A percentile compares a stretch with the other conserved stretches of the same genome.
These are phyloP conservation scores for Echinochloa phyllopogon DNA, from an alignment of 176 grass and related monocot genomes.

Conservation along the genomic window DNA sequence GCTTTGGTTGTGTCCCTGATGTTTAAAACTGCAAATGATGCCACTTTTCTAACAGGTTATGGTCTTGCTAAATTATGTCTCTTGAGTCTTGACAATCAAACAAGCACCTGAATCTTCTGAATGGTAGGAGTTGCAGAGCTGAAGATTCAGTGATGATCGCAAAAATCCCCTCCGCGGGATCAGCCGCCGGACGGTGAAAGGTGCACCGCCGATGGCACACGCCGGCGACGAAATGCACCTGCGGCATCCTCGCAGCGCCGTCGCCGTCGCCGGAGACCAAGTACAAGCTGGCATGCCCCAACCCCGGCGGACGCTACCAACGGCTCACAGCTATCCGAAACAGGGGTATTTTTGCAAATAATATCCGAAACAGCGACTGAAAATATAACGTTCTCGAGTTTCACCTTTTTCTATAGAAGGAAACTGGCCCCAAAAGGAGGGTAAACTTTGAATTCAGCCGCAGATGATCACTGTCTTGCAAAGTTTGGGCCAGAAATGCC, in stretches of 20 bases:
- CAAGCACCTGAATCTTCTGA: background rate
- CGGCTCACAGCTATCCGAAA: too few species aligned
- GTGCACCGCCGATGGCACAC: too few species aligned
- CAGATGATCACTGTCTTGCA: background rate
- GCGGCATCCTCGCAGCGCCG: too few species aligned
- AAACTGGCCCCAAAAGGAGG: background rate
- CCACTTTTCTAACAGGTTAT: background rate
- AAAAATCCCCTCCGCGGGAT: too few species aligned
- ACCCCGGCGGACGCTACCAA: background rate
- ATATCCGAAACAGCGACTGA: background rate
- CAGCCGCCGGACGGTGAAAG: too few species aligned
- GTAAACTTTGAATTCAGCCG: background rate
- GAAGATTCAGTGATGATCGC: background rate
- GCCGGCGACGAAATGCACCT: background rate
- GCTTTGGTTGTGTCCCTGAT: background rate
- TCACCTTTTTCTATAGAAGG: background rate
- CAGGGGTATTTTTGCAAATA: background rate
- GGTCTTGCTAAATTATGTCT: background rate
- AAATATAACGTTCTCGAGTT: background rate
- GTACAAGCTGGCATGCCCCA: background rate
- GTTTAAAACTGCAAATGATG: background rate
- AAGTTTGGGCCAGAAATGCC: background rate
- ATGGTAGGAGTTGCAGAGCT: background rate
- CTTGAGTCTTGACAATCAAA: background rate
- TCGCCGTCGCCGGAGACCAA: too few species aligned